Evolutionary conservation across 305 asterid genomes (phyloP).

Genomic region (Withania somnifera): DNA sequence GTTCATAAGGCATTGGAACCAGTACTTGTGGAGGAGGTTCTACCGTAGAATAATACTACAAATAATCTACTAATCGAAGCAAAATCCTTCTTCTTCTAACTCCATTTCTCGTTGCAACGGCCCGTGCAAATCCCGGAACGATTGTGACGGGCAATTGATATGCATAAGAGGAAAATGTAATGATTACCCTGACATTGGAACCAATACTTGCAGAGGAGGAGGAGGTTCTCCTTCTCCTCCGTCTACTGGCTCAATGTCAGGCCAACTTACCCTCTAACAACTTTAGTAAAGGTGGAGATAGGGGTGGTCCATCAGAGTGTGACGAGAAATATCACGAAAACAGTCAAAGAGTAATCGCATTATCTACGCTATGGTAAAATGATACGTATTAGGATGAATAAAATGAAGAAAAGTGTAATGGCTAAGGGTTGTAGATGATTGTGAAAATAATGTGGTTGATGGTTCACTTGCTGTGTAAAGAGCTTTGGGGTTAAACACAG

Average conservation of each 20-base stretch:
- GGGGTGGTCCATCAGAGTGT: conserved; percentile 32
- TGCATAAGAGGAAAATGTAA: conserved; percentile 28
- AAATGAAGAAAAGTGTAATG: conserved; percentile 29
- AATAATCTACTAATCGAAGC: too few relatives aligned
- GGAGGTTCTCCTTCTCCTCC: conserved; percentile 10
- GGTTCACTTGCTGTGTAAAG: conserved; percentile 2
- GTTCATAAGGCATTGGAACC: conserved; percentile 21
- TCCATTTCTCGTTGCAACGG: conserved; percentile 25
- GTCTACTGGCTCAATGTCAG: conserved; percentile 23
- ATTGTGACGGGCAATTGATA: conserved; percentile 29
- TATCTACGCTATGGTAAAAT: conserved; percentile 27
- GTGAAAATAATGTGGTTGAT: conserved; percentile 13
- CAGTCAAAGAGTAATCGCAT: conserved; percentile 25
- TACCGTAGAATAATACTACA: too few relatives aligned
- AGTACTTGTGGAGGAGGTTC: conserved; percentile 8
- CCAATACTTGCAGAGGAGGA: conserved; percentile 10
- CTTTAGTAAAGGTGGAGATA: conserved; percentile 34
- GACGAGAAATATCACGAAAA: conserved; percentile 23
- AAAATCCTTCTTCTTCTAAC: too few relatives aligned
- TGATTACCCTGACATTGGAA: conserved; percentile 28
- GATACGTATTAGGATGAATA: conserved; percentile 13
- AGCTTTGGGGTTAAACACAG: background rate
- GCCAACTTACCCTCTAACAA: conserved; percentile 29
- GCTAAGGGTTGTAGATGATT: conserved; percentile 53
- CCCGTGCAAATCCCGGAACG: conserved; percentile 21